Evolutionary conservation across 805 yeast genomes (phyloP), one percentile per base, ranked within the genome.

Genomic region (Suhomyces xylopsoci): DNA sequence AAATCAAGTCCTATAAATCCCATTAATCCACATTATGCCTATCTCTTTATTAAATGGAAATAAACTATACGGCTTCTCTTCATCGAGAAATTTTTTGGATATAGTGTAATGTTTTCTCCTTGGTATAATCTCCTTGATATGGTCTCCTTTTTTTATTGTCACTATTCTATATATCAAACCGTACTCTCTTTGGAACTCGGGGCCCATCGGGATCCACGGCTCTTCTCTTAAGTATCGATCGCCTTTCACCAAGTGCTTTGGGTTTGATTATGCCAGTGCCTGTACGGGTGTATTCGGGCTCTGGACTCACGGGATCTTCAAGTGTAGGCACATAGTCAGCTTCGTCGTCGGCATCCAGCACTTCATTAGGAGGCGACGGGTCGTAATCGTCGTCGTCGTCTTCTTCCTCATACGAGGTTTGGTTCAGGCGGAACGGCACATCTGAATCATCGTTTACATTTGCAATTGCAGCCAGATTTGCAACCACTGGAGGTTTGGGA

Each of bases 131-230:
- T 20, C 22, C 22, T 20, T 4, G 4, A 20, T 4, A 20, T 4
- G 4, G 4, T 20, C 4, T 20, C 22, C 4, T 20, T 20, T 2
- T 4, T 20, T 20, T 20, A 20, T 20, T 20, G 4, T 20, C 4
- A 2, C 22, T 20, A 3, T 20, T 20, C 22, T 20, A 20, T 20
- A 20, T 4, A 24, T 60, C 68, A 51, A 72, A 73, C 45, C 77
- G 59, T 1, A 73, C 78, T 42, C 68, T 59, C 56, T 73, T 52
- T 20, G 41, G 45, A 26, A 46, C 49, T n/a, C 48, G 20, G 1
- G 30, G 24, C 10, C 41, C 38, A 10, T 51, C 32, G 9, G n/a
- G 32, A 28, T 28, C 51, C 14, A n/a, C 19, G 5, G 55, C 45
- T n/a, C 25, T 25, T 4, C 55, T 32, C 32, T 52, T 52, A 20